These are phyloP conservation scores for Acorus calamus DNA, from an alignment of 106 monocot genomes.

Conservation along the genomic window DNA sequence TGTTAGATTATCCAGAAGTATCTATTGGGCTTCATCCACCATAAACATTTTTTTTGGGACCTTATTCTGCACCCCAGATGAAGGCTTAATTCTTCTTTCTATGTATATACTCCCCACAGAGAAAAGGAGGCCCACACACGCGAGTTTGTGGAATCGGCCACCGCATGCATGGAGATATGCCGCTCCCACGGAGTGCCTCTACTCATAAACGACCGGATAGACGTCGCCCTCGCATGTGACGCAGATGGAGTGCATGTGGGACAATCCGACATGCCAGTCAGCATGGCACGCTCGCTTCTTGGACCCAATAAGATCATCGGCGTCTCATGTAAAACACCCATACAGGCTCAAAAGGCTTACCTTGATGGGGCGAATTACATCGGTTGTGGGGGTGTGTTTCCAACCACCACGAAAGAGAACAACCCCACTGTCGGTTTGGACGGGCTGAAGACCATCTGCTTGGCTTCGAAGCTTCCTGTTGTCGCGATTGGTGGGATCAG, in stretches of 20 bases:
- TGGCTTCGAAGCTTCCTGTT: constrained; percentile 68
- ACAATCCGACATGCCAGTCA: constrained; percentile 80
- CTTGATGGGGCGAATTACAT: constrained; percentile 82
- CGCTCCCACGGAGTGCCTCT: constrained; percentile 46
- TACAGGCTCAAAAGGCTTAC: constrained; percentile 63
- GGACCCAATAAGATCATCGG: constrained; percentile 82
- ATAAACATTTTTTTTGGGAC: too few relatives aligned
- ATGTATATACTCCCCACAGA: constrained; percentile 22
- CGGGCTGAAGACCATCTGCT: constrained; percentile 56
- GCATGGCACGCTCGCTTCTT: constrained; percentile 38
- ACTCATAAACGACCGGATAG: constrained; percentile 86
- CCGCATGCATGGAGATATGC: constrained; percentile 63
- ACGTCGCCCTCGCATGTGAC: constrained; percentile 82
- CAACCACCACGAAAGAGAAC: constrained; percentile 68
- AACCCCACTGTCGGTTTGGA: constrained; percentile 62
- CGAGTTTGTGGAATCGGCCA: constrained; percentile 62
- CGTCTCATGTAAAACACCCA: constrained; percentile 77
- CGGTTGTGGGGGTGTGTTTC: constrained; percentile 89
- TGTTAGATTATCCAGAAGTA: too few relatives aligned
- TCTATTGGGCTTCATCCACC: too few relatives aligned
- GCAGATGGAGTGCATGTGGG: constrained; percentile 95
- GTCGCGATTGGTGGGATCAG: constrained; percentile 94
- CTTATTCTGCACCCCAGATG: too few relatives aligned
- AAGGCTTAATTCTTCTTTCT: too few relatives aligned
- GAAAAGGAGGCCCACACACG: constrained; percentile 78